Evolutionary conservation across 192 early-diverging fungal genomes (phyloP).

Genomic region (Dissophora ornata): DNA sequence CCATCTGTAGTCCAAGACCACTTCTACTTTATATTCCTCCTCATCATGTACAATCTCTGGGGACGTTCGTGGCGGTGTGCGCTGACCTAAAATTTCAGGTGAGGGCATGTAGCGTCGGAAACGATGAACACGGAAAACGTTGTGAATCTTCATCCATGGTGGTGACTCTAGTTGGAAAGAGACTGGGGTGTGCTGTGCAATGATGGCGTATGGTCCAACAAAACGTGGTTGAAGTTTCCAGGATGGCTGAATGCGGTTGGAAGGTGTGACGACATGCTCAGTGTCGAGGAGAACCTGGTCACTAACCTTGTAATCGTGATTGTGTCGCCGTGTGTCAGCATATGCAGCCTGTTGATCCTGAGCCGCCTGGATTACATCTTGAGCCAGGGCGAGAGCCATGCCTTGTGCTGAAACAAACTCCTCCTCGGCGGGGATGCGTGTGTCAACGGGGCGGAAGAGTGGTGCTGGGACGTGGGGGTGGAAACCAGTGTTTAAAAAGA

Average conservation of each 20-base stretch:
- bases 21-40: slow-evolving; percentile 6
- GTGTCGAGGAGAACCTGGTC: slow-evolving; percentile 15
- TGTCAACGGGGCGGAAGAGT: background rate
- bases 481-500: slow-evolving; percentile 35
- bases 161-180: slow-evolving; percentile 10
- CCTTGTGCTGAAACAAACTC: background rate
- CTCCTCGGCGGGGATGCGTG: background rate
- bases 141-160: background rate
- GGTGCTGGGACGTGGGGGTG: slow-evolving; percentile 30
- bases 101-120: background rate
- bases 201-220: slow-evolving; percentile 8
- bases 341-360: background rate
- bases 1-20: no score
- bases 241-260: background rate
- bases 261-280: background rate
- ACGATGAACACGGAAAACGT: slow-evolving; percentile 4
- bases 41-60: slow-evolving; percentile 1
- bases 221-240: slow-evolving; percentile 1
- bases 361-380: background rate
- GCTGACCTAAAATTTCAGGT: background rate
- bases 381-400: background rate
- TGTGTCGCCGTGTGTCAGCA: background rate
- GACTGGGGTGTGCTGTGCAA: slow-evolving; percentile 9
- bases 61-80: background rate
- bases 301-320: background rate